Evolutionary conservation across 2,329 filamentous ascomycete species (phyloP), one percentile per base, ranked within the genome.

Genomic region (Penicillium janthinellum): DNA sequence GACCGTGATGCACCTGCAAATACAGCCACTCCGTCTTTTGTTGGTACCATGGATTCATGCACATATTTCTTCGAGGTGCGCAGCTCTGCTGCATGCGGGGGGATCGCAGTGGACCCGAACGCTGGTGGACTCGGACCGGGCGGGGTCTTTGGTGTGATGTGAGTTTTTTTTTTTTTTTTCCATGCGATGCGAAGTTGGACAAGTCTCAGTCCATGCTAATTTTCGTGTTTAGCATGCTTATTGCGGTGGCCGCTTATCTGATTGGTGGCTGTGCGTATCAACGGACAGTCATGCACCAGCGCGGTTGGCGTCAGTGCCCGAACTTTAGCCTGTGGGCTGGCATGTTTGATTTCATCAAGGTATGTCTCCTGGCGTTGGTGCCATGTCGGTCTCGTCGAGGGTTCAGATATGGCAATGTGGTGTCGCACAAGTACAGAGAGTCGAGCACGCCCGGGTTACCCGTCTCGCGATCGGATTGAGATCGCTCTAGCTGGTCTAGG

Each of bases 251-350:
- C 10, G 95, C 95, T 22, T 99, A 99, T 77, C 81, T 96, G 57
- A 84, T 96, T 39, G 95, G 95, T 67, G 95, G 95, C 71, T 90
- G 96, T 68, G 92, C 96, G 64, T 99, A 98, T 81, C 94, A 97
- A 77, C 87, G 95, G 60, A 96, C 92, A 35, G 93, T 99, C 59
- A 89, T 93, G 78, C 91, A 99, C 75, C 92, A 96, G 69, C 85
- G 95, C 63, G 95, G 95, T 50, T 98, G 94, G 95, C 87, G 91
- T 67, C 95, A 99, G 76, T 81, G 97, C 67, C 95, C 95, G 55
- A 98, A 99, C 79, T 97, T 95, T 79, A 88, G 86, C 68, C 85
- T 97, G 67, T 99, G 95, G 95, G 88, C 91, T 34, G 89, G 92
- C 56, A 90, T 97, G 63, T 88, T 90, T 78, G 87, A 84, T 67